phyloP scores from a whole-genome alignment of 129 eudicot genomes.

The Pulicaria dysenterica region DNA sequence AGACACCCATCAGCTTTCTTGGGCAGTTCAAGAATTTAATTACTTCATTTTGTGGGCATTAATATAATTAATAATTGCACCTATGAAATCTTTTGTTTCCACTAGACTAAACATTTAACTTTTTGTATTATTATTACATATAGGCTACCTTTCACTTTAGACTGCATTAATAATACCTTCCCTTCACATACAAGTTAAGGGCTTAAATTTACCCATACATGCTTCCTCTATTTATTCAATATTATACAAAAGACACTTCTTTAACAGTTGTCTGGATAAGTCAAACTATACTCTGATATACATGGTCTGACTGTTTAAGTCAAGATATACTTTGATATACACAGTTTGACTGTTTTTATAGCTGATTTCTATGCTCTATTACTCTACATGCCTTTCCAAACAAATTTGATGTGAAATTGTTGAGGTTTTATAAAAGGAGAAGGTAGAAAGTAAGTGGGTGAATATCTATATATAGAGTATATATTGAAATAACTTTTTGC shows the following conservation, averaged over 20 bases:
- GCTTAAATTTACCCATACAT: no score
- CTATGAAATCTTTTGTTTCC: constrained; percentile 12
- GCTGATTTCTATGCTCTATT: no score
- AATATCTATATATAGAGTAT: constrained; percentile 24
- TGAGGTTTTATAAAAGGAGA: background rate
- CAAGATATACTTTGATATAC: no score
- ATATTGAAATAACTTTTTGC: constrained; percentile 8
- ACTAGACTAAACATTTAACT: constrained; percentile 16
- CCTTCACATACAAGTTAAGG: background rate
- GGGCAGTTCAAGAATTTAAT: constrained; percentile 45
- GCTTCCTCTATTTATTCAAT: no score
- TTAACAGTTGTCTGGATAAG: no score
- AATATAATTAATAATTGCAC: constrained; percentile 31
- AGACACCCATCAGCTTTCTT: constrained; percentile 34
- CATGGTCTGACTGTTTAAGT: no score
- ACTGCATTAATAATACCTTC: constrained; percentile 16
- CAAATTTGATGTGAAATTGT: background rate
- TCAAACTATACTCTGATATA: no score
- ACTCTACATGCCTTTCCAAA: no score
- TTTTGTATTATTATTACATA: background rate
- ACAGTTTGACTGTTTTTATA: no score
- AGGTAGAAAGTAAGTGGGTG: constrained; percentile 16
- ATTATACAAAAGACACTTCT: no score
- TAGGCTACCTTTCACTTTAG: constrained; percentile 28
- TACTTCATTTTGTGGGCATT: constrained; percentile 37